phyloP scores from a whole-genome alignment of 352 stramenopile genomes.

The Pythium sukuiense region DNA sequence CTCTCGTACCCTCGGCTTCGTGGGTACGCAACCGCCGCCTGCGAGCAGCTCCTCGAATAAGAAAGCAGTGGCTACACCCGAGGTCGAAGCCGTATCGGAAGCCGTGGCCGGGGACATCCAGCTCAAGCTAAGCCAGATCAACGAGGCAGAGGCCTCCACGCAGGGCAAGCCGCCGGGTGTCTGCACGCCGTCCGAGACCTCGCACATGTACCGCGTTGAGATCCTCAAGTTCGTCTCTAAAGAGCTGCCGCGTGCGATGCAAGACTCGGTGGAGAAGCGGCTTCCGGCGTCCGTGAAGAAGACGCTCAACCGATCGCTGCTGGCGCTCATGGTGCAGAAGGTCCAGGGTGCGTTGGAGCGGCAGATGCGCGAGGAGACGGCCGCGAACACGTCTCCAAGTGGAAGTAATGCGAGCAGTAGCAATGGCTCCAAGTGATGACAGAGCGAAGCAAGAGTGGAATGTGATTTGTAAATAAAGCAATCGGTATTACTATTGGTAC shows the following conservation, averaged over 20 bases:
- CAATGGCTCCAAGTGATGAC: neutral
- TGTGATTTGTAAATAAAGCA: neutral
- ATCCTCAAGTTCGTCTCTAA: conserved; percentile 85
- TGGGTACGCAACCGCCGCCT: conserved; percentile 48
- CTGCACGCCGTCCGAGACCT: conserved; percentile 44
- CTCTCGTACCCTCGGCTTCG: conserved; percentile 59
- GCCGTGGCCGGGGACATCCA: conserved; percentile 64
- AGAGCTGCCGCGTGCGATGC: conserved; percentile 70
- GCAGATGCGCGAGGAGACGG: conserved; percentile 71
- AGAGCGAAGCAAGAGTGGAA: neutral
- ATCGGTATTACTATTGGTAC: conserved; percentile 1
- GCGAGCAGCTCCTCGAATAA: neutral
- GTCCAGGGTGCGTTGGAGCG: conserved; percentile 64
- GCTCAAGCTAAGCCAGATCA: conserved; percentile 53
- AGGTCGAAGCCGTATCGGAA: conserved; percentile 47
- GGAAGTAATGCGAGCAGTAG: conserved; percentile 7
- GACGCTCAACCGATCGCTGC: conserved; percentile 62
- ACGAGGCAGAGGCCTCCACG: conserved; percentile 33
- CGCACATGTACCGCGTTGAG: conserved; percentile 82
- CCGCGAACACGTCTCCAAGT: conserved; percentile 17
- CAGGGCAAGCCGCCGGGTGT: conserved; percentile 14
- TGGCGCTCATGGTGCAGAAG: conserved; percentile 78
- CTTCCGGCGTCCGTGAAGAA: conserved; percentile 59
- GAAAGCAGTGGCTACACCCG: conserved; percentile 20
- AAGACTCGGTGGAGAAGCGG: conserved; percentile 68